These are phyloP conservation scores for Colletotrichum trifolii DNA, from an alignment of 2,329 filamentous ascomycete genomes.

Conservation along the genomic window DNA sequence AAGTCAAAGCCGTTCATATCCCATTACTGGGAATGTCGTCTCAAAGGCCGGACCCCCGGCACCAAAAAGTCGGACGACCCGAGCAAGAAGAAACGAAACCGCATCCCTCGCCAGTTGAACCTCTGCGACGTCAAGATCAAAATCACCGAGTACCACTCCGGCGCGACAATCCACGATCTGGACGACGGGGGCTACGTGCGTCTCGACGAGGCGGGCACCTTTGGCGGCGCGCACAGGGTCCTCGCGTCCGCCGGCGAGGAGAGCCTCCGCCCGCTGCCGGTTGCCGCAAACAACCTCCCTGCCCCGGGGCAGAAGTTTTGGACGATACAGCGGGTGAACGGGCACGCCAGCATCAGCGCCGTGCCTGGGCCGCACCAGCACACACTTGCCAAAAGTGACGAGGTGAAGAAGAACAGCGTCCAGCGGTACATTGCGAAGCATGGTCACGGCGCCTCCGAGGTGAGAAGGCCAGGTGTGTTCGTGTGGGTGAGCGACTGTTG, in stretches of 20 bases:
- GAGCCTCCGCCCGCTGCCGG: conserved; percentile 37
- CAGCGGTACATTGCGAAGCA: conserved; percentile 72
- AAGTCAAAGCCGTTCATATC: conserved; percentile 86
- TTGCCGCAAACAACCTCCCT: conserved; percentile 27
- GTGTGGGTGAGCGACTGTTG: conserved; percentile 45
- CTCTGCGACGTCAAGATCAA: conserved; percentile 91
- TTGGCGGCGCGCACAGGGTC: conserved; percentile 36
- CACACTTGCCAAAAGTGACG: conserved; percentile 77
- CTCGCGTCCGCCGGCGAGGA: conserved; percentile 34
- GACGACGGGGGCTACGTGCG: conserved; percentile 35
- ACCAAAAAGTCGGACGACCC: conserved; percentile 84
- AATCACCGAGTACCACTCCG: conserved; percentile 81
- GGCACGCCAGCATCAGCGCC: conserved; percentile 76
- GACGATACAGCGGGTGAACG: conserved; percentile 82
- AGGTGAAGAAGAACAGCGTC: conserved; percentile 84
- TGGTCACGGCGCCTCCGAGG: conserved; percentile 75
- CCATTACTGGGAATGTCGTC: conserved; percentile 86
- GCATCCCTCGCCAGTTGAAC: conserved; percentile 78
- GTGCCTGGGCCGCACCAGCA: conserved; percentile 80
- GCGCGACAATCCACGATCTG: conserved; percentile 50
- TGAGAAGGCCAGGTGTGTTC: conserved; percentile 70
- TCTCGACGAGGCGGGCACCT: conserved; percentile 33
- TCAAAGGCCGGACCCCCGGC: conserved; percentile 82
- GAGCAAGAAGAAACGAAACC: conserved; percentile 84
- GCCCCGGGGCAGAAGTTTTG: conserved; percentile 66